A percentile compares a stretch with the other conserved stretches of the same genome.
Evolutionary conservation across 768 basidiomycete genomes (phyloP).

Genomic region (Amanita molliuscula): DNA sequence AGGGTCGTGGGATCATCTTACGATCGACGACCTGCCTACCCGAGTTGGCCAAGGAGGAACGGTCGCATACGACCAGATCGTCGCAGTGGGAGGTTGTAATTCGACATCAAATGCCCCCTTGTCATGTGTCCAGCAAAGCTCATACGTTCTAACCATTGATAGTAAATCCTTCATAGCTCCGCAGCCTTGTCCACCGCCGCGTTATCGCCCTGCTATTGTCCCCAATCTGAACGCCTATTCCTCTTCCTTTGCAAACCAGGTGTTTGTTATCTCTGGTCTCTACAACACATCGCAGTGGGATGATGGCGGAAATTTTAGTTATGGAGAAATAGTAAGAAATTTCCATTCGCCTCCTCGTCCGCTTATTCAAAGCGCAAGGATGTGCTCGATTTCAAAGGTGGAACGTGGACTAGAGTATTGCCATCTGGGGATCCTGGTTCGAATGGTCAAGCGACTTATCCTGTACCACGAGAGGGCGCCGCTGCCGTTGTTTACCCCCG

Average conservation of each 20-base stretch:
- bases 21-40: conserved; percentile 27
- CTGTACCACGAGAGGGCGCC: conserved; percentile 63
- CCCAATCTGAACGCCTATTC: conserved; percentile 51
- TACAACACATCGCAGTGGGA: conserved; percentile 58
- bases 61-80: conserved; percentile 40
- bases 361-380: conserved; percentile 27
- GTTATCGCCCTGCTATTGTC: conserved; percentile 47
- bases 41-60: conserved; percentile 45
- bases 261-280: conserved; percentile 59
- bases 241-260: conserved; percentile 49
- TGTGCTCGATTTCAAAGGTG: conserved; percentile 49
- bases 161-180: conserved; percentile 26
- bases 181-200: conserved; percentile 52
- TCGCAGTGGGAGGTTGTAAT: conserved; percentile 56
- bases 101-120: conserved; percentile 23
- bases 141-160: conserved; percentile 45
- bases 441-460: conserved; percentile 38
- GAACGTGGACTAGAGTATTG: conserved; percentile 61
- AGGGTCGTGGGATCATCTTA: conserved; percentile 52
- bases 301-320: conserved; percentile 47
- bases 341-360: not conserved
- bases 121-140: conserved; percentile 49
- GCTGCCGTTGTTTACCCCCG: conserved; percentile 43
- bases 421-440: conserved; percentile 67
- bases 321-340: conserved; percentile 62